Evolutionary conservation across 2,329 filamentous ascomycete species (phyloP), one percentile per base, ranked within the genome.

Genomic region (Aureobasidium sp.): DNA sequence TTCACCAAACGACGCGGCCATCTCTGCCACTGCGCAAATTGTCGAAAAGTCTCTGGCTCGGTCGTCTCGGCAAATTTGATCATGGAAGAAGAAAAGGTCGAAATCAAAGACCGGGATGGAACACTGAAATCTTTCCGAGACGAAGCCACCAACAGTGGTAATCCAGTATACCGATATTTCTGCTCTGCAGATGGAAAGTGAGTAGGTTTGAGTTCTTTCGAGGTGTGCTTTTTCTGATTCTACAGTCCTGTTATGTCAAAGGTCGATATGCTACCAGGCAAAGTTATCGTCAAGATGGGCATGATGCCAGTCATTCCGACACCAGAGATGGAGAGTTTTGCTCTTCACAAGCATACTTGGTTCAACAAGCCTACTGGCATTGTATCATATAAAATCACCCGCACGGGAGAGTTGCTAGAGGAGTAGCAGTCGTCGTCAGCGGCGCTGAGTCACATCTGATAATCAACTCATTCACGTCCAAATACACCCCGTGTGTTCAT

Each of bases 1-100:
- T 78, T 77, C 61, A 67, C 65, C 10, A 65, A 65, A 29, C 67
- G 67, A 6, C 63, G 72, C 25, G 74, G 75, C 2, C 71, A 75
- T 57, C 62, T 77, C 6, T 78, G 75, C 62, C 73, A 78, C 57
- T 78, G 76, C 62, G 62, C 66, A 29, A 79, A 78, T 56, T 78
- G 75, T 63, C 70, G 74, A 37, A 78, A 77, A 60, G 68, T 72
- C 1, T 67, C 74, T 2, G 74, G 75, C 41, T 71, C 68, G 4
- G 71, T 68, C 50, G 67, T 71, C 2, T 59, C 70, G 0, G 58
- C 63, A 17, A 73, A 74, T 55, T 57, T 74, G 12, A 61, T 66
- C 5, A 72, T 75, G 19, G 68, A 72, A 50, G 64, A 66, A 37
- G 67, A 70, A 22, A 75, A 77, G 48, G 72, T 78, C 25, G 64